Conservation (phyloP, 345 rosid species). For the Camelina laxa region DNA sequence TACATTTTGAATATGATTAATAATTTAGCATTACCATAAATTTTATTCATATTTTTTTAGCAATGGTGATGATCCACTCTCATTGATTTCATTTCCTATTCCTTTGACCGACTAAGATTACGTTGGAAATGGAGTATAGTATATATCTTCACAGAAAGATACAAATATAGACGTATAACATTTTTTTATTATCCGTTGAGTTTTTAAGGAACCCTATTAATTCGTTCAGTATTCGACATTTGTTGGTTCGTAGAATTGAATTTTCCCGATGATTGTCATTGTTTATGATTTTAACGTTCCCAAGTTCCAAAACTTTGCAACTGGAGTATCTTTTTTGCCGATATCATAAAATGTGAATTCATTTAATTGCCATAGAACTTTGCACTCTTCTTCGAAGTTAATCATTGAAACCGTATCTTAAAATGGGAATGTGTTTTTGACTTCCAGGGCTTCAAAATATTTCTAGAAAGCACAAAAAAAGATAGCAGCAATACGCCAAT, state of each 20-base stretch:
- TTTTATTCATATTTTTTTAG: not conserved
- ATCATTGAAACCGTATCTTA: slow-evolving; percentile 29
- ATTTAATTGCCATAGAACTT: slow-evolving; percentile 21
- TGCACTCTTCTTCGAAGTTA: not conserved
- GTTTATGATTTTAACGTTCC: not conserved
- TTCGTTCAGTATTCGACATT: too few species aligned
- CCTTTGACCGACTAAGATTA: slow-evolving; percentile 24
- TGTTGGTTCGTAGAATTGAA: too few species aligned
- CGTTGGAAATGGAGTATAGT: not conserved
- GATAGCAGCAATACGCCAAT: too few species aligned
- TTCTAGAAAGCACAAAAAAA: slow-evolving; percentile 12
- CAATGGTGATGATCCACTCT: slow-evolving; percentile 34
- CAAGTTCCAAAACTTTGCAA: not conserved
- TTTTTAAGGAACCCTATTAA: not conserved
- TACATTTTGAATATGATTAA: too few species aligned
- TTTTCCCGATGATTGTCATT: too few species aligned
- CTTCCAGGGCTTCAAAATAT: not conserved
- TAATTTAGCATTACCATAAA: not conserved
- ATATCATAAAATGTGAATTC: slow-evolving; percentile 23
- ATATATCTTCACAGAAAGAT: not conserved
- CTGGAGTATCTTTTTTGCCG: too few species aligned
- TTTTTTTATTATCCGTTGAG: not conserved
- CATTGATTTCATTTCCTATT: slow-evolving; percentile 24
- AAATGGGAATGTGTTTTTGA: slow-evolving; percentile 13
- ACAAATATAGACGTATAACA: not conserved